A percentile compares a stretch with the other conserved stretches of the same genome.
Conservation (phyloP, 768 basidiomycete genomes). For the Pleurotus eryngii region DNA sequence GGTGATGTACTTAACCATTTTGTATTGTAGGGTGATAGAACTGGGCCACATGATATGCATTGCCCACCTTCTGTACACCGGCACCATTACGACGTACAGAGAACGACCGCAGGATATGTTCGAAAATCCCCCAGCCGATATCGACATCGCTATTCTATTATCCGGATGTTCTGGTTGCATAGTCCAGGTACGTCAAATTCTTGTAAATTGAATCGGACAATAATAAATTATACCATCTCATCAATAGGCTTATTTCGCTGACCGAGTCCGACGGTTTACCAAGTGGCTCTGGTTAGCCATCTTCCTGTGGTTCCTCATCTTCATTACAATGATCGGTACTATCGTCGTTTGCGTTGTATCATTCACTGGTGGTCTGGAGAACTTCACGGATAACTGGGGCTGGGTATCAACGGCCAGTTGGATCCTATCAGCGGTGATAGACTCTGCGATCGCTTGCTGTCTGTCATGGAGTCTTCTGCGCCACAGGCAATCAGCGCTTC, state of each 20-base stretch:
- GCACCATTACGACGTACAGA: conserved; percentile 24
- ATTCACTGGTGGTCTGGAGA: conserved; percentile 2
- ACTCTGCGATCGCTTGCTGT: conserved; percentile 1
- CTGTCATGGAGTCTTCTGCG: conserved; percentile 3
- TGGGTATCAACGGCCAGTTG: conserved; percentile 6
- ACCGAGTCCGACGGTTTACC: conserved; percentile 4
- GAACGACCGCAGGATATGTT: conserved; percentile 1
- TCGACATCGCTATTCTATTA: conserved; percentile 1
- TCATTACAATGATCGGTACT: conserved; percentile 4
- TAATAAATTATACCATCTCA: not conserved
- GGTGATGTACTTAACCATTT: no score
- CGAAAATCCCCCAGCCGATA: conserved; percentile 4
- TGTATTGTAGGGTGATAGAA: conserved; percentile 21
- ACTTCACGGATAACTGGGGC: conserved; percentile 5
- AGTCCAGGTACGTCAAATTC: not conserved
- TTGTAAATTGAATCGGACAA: not conserved
- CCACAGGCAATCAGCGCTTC: conserved; percentile 3
- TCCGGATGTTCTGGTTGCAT: conserved; percentile 1
- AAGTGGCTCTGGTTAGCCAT: conserved; percentile 1
- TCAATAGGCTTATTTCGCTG: not conserved
- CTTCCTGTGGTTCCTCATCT: conserved; percentile 6
- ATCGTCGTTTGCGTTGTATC: conserved; percentile 5
- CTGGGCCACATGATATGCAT: conserved; percentile 25
- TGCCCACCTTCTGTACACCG: conserved; percentile 24
- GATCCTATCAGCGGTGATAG: conserved; percentile 1